phyloP scores from a whole-genome alignment of 1,284 basidiomycete genomes.

The Coriolopsis trogii region DNA sequence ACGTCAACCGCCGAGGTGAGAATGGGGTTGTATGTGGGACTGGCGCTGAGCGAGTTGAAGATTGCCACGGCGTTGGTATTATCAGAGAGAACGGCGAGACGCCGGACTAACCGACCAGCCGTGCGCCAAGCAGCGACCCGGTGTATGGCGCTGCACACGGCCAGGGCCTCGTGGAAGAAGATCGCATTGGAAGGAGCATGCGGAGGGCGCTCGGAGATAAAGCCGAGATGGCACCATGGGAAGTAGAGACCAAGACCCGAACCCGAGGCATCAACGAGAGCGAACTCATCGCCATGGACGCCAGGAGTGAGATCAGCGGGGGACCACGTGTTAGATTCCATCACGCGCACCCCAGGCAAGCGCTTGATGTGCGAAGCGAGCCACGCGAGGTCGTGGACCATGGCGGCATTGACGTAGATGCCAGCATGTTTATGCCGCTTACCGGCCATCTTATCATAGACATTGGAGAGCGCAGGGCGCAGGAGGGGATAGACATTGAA shows the following conservation, averaged over 20 bases:
- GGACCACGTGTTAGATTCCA: neutral
- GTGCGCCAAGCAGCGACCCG: neutral
- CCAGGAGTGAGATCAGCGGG: neutral
- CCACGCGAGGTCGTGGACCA: neutral
- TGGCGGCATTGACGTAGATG: neutral
- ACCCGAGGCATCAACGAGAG: neutral
- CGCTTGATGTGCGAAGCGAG: neutral
- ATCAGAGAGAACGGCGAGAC: constrained; percentile 34
- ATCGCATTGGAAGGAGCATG: neutral
- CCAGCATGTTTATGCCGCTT: neutral
- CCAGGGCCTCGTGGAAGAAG: constrained; percentile 14
- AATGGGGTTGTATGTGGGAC: constrained; percentile 34
- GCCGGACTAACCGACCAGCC: too few species aligned
- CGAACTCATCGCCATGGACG: neutral
- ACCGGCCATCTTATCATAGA: neutral
- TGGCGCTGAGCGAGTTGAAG: constrained; percentile 35
- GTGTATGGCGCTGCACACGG: constrained; percentile 9
- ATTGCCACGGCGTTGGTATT: constrained; percentile 38
- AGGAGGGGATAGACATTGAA: neutral
- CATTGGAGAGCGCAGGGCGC: neutral
- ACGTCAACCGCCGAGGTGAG: constrained; percentile 31
- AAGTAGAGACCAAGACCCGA: constrained; percentile 9
- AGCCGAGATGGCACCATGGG: constrained; percentile 5
- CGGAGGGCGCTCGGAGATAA: neutral
- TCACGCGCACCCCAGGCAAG: neutral